A percentile compares a stretch with the other conserved stretches of the same genome.
These are phyloP conservation scores for Penicillium sp. DNA, from an alignment of 2,329 filamentous ascomycete species.

Conservation along the genomic window DNA sequence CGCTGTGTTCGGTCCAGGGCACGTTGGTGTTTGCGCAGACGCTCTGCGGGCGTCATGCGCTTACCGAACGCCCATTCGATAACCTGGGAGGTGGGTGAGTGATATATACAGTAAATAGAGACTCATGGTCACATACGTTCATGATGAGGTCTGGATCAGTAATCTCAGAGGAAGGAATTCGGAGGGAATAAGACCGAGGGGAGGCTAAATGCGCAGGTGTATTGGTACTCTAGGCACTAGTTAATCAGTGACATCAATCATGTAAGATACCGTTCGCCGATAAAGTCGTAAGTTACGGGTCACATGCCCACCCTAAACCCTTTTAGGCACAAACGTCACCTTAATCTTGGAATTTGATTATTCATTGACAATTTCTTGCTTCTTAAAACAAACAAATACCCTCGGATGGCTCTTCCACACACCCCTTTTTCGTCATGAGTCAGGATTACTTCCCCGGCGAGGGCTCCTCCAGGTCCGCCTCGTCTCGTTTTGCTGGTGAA, in stretches of 20 bases:
- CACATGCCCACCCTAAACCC: conserved; percentile 29
- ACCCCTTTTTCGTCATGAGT: conserved; percentile 37
- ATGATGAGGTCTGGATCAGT: conserved; percentile 24
- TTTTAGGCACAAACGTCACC: conserved; percentile 23
- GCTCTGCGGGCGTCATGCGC: conserved; percentile 88
- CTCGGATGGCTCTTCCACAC: conserved; percentile 17
- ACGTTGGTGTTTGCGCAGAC: conserved; percentile 73
- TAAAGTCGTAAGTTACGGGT: conserved; percentile 11
- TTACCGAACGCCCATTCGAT: conserved; percentile 99
- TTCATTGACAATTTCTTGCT: neutral
- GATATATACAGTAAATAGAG: neutral
- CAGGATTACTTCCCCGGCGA: conserved; percentile 43
- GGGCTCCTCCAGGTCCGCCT: conserved; percentile 37
- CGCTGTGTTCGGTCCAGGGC: conserved; percentile 96
- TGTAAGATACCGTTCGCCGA: conserved; percentile 9
- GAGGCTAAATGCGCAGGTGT: neutral
- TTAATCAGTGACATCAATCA: conserved; percentile 28
- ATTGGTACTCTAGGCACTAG: conserved; percentile 5
- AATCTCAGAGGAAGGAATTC: neutral
- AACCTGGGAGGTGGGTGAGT: conserved; percentile 59
- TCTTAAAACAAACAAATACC: conserved; percentile 15
- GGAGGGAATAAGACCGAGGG: neutral
- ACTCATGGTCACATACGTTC: conserved; percentile 38
- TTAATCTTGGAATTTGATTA: conserved; percentile 20
- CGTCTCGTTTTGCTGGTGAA: conserved; percentile 33